Percentiles rank a stretch among this genome's conserved stretches.
Conservation (phyloP, 75 land plant genomes). For the Larix kaempferi region DNA sequence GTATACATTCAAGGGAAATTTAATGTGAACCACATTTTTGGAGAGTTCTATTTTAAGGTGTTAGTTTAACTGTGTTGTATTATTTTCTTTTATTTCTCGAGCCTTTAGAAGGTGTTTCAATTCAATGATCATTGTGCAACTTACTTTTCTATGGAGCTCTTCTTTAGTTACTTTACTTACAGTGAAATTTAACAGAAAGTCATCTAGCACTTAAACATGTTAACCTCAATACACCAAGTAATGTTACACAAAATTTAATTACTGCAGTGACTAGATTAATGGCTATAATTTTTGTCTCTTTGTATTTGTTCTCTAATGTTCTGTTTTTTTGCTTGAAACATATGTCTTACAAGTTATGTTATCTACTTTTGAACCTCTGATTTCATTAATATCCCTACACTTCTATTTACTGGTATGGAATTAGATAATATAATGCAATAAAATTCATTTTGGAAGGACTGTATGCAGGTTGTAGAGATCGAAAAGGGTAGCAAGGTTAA, state of each 20-base stretch:
- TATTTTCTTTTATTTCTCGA: not conserved
- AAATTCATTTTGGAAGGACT: not conserved
- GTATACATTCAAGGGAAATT: not conserved
- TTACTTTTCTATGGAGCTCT: not conserved
- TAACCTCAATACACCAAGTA: not conserved
- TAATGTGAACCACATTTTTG: not conserved
- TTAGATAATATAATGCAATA: too few relatives aligned
- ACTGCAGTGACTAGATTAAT: not conserved
- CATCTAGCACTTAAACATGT: not conserved
- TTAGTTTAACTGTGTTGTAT: not conserved
- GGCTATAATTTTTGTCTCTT: not conserved
- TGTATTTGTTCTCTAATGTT: not conserved
- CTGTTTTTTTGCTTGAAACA: not conserved
- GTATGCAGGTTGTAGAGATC: slow-evolving; percentile 79
- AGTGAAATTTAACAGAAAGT: too few relatives aligned
- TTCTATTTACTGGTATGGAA: not conserved
- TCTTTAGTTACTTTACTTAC: not conserved
- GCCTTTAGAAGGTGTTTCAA: slow-evolving; percentile 1
- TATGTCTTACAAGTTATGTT: not conserved
- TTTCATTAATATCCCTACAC: not conserved
- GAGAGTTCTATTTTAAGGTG: not conserved
- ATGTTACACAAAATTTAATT: not conserved
- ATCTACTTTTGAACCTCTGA: not conserved
- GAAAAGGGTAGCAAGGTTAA: slow-evolving; percentile 91
- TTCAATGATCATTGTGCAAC: not conserved